A percentile compares a stretch with the other conserved stretches of the same genome.
Conservation (phyloP, 1,139 yeast species). For the Trichomonascaceae sp. region DNA sequence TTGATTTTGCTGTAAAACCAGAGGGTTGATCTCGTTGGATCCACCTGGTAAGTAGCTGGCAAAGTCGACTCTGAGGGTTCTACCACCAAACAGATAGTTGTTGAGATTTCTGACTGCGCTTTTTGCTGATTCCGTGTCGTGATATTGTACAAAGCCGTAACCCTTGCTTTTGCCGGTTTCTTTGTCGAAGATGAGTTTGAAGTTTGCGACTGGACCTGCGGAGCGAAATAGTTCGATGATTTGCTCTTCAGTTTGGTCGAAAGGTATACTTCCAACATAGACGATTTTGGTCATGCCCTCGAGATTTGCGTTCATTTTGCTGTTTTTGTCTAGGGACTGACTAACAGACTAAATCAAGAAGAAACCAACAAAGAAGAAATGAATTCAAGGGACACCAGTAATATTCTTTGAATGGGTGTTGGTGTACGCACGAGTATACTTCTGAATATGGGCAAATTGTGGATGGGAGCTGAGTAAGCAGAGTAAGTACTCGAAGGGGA, state of each 20-base stretch:
- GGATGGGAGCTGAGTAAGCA: no score
- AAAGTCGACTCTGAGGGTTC: constrained; percentile 60
- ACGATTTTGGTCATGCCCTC: constrained; percentile 12
- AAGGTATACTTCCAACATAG: constrained; percentile 56
- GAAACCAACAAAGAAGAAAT: background rate
- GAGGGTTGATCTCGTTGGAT: constrained; percentile 1
- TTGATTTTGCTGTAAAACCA: constrained; percentile 1
- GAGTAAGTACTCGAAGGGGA: no score
- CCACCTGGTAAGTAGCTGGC: no score
- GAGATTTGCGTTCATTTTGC: background rate
- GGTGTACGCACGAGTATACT: no score
- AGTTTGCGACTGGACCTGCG: constrained; percentile 74
- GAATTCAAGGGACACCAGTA: no score
- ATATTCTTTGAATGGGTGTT: no score
- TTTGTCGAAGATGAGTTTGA: constrained; percentile 72
- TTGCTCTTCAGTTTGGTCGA: constrained; percentile 81
- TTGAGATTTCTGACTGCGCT: constrained; percentile 84
- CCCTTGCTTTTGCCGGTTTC: constrained; percentile 85
- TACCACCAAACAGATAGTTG: constrained; percentile 61
- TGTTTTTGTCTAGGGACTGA: background rate
- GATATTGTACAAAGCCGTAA: constrained; percentile 74
- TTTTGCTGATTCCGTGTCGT: constrained; percentile 64
- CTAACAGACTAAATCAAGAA: background rate
- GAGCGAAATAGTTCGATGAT: constrained; percentile 64
- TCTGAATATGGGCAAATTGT: no score